Evolutionary conservation across 768 basidiomycete species (phyloP), one percentile per base, ranked within the genome.

Genomic region (Tylopilus intermedius): DNA sequence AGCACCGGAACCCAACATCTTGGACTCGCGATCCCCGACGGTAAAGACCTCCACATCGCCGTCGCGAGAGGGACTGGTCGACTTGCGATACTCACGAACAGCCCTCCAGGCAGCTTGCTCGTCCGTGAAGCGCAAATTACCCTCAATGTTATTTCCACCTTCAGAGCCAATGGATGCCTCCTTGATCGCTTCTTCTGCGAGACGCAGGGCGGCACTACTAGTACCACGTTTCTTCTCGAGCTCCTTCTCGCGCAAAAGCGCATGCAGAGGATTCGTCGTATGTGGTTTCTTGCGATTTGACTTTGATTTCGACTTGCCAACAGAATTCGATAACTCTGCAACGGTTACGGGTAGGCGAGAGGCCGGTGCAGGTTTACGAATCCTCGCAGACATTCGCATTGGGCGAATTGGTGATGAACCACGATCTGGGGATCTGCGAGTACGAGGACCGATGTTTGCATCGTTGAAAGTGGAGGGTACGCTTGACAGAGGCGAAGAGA

Each of bases 161-260:
- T 50, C 52, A 10, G 49, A 54, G n/a, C 24, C 32, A 1, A 53
- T 27, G 8, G 51, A 56, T 33, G 69, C 72, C 47, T 69, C 66
- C 35, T 59, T 65, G 4, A 74, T 52, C 11, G 71, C 71, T 39
- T 61, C 66, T 57, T 82, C 80, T 13, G 81, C 82, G 13, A 63
- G 74, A 54, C 65, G 70, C 49, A 80, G 61, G 8, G 75, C 79
- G 8, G 73, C 67, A 13, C 44, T 65, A 40, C 74, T 75, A 26
- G 72, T 70, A 13, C 70, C 68, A 21, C 58, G 70, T 39, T 58
- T 64, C 5, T 70, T 58, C 41, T 61, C 59, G 24, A 60, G 40
- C 15, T 58, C 55, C 61, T 81, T 84, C 65, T 84, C 82, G 56
- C 74, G 78, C 37, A 84, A 62, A 29, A 85, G 74, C 2, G 70